Base-by-base conservation (phyloP, 2,329 filamentous ascomycete species). In the Cercospora brassicicola region DNA sequence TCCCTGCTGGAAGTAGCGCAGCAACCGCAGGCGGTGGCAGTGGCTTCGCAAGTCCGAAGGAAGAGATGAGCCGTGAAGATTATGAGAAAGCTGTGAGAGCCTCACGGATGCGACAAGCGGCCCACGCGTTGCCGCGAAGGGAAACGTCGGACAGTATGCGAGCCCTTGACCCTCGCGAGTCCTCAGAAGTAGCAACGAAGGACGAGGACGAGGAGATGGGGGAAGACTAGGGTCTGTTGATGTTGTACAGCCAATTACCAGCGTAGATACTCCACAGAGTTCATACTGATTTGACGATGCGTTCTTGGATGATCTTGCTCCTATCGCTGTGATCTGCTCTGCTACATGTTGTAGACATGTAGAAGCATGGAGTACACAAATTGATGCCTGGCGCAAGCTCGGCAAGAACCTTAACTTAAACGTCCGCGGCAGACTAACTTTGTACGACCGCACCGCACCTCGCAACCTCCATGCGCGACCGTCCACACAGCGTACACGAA, bases 21-120 rank as follows among this genome's bases (percentile, higher is more conserved):
- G 80, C 80, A 2, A 84, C 83, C 0, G 83, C 82, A 2, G 82
- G 81, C 3, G 83, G 83, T 9, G 83, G 83, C 6, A 83, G 81
- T 51, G 83, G 83, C 0, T 84, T 82, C 66, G 81, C 80, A 42
- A 83, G 76, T 55, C 83, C 83, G 2, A 74, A 70, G 0, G 71
- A 64, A 23, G 66, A 71, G 9, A 71, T 70, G 67, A 66, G 53
- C 56, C 63, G 60, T 9, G 66, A 72, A n/a, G 70, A 72, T 2
- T 72, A 73, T 45, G 48, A 67, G 53, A 66, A 68, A 28, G 74
- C 71, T 18, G 61, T 71, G n/a, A 62, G 67, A 62, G 68, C 69
- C 5, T 61, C 64, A 3, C 64, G 65, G 1, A 51, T 62, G 42
- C 59, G 65, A 10, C 69, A 66, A 31, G 62, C 59, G 15, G 53